A percentile compares a stretch with the other conserved stretches of the same genome.
Evolutionary conservation across 2,329 filamentous ascomycete species (phyloP).

Genomic region (Scytalidium lignicola): DNA sequence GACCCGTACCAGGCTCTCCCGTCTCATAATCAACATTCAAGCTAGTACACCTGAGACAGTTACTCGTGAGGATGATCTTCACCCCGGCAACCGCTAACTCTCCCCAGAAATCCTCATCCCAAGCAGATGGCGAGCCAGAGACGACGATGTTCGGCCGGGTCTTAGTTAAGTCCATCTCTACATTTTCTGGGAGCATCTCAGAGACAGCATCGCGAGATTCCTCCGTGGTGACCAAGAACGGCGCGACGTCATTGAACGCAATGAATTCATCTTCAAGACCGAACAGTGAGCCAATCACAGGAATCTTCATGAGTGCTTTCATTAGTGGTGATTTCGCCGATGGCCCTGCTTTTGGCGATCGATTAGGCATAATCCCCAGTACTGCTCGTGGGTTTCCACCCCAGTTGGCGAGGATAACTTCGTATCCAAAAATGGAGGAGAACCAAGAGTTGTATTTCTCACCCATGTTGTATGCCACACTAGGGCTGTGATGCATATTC

Average conservation of each 20-base stretch:
- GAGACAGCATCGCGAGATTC: conserved; percentile 66
- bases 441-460: conserved; percentile 60
- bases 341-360: conserved; percentile 12
- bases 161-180: conserved; percentile 58
- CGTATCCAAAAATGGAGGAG: conserved; percentile 58
- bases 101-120: conserved; percentile 70
- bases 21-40: conserved; percentile 68
- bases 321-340: conserved; percentile 6
- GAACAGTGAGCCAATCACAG: conserved; percentile 14
- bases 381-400: conserved; percentile 55
- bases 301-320: conserved; percentile 13
- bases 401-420: conserved; percentile 58
- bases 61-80: conserved; percentile 57
- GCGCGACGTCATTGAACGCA: conserved; percentile 69
- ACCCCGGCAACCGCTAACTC: conserved; percentile 43
- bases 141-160: conserved; percentile 72
- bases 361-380: conserved; percentile 40
- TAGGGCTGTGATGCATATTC: conserved; percentile 54
- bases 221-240: conserved; percentile 67
- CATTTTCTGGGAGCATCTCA: conserved; percentile 42
- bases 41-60: conserved; percentile 64
- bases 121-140: conserved; percentile 49
- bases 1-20: conserved; percentile 51
- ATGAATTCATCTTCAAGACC: conserved; percentile 41
- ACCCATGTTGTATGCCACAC: conserved; percentile 60